These are phyloP conservation scores for Dendrobium officinale DNA, from an alignment of 106 monocot species.

Conservation along the genomic window DNA sequence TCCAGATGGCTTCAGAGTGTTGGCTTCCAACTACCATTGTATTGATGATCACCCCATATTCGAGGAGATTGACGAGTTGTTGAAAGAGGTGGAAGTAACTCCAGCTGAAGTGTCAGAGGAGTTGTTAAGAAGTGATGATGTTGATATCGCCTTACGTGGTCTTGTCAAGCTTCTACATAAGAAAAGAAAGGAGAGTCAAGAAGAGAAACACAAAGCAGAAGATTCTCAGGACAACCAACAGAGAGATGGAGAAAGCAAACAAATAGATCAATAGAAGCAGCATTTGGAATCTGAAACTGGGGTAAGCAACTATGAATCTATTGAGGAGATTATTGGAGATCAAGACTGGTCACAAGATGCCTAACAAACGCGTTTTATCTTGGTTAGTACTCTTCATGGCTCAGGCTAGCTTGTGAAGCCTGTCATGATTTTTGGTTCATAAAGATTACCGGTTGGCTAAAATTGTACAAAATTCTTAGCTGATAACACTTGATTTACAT, in stretches of 20 bases:
- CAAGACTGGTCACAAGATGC: too few relatives aligned
- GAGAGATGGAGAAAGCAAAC: background rate
- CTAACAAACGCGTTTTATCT: too few relatives aligned
- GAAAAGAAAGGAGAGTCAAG: background rate
- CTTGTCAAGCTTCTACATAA: slow-evolving; percentile 2
- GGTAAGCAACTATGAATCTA: too few relatives aligned
- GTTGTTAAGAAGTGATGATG: slow-evolving; percentile 23
- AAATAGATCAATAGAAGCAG: background rate
- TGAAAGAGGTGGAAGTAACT: slow-evolving; percentile 21
- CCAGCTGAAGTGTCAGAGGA: slow-evolving; percentile 31
- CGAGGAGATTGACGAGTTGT: slow-evolving; percentile 13
- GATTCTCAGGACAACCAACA: background rate
- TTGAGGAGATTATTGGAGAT: too few relatives aligned
- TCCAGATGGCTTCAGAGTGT: background rate
- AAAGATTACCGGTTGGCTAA: too few relatives aligned
- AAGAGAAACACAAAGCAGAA: background rate
- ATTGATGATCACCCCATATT: slow-evolving; percentile 17
- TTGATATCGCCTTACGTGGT: slow-evolving; percentile 11
- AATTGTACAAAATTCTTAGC: too few relatives aligned
- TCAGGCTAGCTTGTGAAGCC: too few relatives aligned
- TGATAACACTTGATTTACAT: too few relatives aligned
- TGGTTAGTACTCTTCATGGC: too few relatives aligned
- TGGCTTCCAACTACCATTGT: slow-evolving; percentile 22
- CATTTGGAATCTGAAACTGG: too few relatives aligned
- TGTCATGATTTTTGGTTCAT: too few relatives aligned